Conservation (phyloP, 2,329 filamentous ascomycete genomes). For the Exophiala viscosa region DNA sequence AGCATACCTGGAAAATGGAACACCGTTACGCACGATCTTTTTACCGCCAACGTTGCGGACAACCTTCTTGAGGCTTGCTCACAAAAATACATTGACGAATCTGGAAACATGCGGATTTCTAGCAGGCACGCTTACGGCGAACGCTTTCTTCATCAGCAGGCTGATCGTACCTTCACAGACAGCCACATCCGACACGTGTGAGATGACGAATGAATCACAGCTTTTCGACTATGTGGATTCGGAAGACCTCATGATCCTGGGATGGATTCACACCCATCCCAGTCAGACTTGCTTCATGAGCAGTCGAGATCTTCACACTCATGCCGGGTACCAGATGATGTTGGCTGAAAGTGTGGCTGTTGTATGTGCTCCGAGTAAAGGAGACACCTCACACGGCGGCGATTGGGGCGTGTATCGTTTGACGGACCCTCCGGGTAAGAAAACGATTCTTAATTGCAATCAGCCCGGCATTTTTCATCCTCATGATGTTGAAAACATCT, state of each 20-base stretch:
- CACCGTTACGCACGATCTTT: constrained; percentile 81
- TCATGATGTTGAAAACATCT: constrained; percentile 66
- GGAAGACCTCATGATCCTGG: constrained; percentile 72
- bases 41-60: constrained; percentile 71
- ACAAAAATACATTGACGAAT: constrained; percentile 72
- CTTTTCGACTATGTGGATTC: constrained; percentile 86
- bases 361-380: constrained; percentile 81
- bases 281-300: constrained; percentile 98
- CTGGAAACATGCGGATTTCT: constrained; percentile 95
- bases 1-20: constrained; percentile 85
- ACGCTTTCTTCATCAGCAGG: constrained; percentile 85
- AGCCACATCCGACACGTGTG: constrained; percentile 87
- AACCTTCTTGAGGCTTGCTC: constrained; percentile 70
- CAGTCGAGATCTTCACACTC: constrained; percentile 87
- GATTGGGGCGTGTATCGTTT: constrained; percentile 90
- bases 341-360: constrained; percentile 94
- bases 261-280: constrained; percentile 98
- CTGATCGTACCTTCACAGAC: constrained; percentile 89
- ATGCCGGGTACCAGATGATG: constrained; percentile 93
- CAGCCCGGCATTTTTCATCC: constrained; percentile 81
- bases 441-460: constrained; percentile 75
- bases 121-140: constrained; percentile 84
- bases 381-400: constrained; percentile 27
- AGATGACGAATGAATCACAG: constrained; percentile 80
- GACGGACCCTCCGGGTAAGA: constrained; percentile 86